These are phyloP conservation scores for Beauveria sp. DNA, from an alignment of 2,329 filamentous ascomycete genomes.

Conservation along the genomic window DNA sequence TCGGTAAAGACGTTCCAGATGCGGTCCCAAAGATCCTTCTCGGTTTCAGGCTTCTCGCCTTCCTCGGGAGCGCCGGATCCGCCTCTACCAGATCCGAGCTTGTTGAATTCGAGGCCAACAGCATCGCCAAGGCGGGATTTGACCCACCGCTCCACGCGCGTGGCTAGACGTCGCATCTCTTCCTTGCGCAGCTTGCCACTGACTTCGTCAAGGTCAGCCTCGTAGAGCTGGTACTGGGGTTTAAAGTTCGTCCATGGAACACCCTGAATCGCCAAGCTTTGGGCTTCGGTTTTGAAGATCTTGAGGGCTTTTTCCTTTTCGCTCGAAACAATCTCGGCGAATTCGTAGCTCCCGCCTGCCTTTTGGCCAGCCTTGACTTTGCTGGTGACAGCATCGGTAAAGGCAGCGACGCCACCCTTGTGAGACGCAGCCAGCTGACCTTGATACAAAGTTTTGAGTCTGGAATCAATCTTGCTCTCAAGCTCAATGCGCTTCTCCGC, in stretches of 20 bases:
- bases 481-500: constrained; percentile 77
- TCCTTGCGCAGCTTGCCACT: constrained; percentile 81
- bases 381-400: constrained; percentile 77
- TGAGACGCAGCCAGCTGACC: constrained; percentile 85
- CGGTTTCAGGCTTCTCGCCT: constrained; percentile 62
- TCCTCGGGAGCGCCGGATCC: constrained; percentile 73
- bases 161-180: constrained; percentile 89
- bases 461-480: constrained; percentile 76
- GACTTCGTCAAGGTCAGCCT: constrained; percentile 85
- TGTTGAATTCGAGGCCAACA: constrained; percentile 90
- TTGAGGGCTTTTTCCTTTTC: constrained; percentile 72
- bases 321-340: constrained; percentile 81
- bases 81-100: constrained; percentile 78
- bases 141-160: constrained; percentile 89
- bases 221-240: constrained; percentile 70
- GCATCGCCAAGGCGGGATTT: constrained; percentile 79
- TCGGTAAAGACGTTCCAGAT: constrained; percentile 82
- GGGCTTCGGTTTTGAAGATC: constrained; percentile 68
- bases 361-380: constrained; percentile 91
- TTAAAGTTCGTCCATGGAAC: constrained; percentile 82
- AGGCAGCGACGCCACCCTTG: constrained; percentile 75
- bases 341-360: constrained; percentile 84
- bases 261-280: constrained; percentile 67
- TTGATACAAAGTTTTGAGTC: constrained; percentile 79
- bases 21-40: constrained; percentile 91